Base-by-base conservation (phyloP, 805 yeast genomes). In the Wickerhamiella vanderwaltii region DNA sequence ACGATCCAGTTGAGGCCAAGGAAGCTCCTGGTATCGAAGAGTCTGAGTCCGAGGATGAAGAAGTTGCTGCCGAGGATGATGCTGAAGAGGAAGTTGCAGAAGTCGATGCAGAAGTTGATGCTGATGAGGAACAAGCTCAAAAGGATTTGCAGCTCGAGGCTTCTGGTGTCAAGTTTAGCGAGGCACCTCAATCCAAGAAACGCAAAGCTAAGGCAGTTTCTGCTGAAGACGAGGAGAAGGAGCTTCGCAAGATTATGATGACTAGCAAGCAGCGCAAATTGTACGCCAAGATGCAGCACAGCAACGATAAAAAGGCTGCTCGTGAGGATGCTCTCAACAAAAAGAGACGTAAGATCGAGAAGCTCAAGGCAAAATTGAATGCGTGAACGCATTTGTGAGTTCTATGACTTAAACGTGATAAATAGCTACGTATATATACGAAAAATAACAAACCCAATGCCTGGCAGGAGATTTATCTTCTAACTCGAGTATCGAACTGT, bases 181-280 rank as follows among this genome's bases (percentile, higher is more conserved):
- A 80, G 39, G 52, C 52, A 3, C 49, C 53, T 13, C 56, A 52
- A 51, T 48, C 59, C 37, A 52, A 57, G 52, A 62, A 62, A 58
- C 43, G 44, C 35, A 30, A 47, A 40, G 33, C 46, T 34, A 36
- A 43, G 35, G 43, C 65, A 55, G 72, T 68, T 46, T 9, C 33
- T 9, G 80, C 75, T 48, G 75, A 65, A 33, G 58, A 58, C 22
- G 87, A 80, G 66, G 96, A 86, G 61, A 83, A 84, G 66, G 91
- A 87, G 51, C 74, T 88, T 67, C 83, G 83, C 69, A 77, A 77
- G 78, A 84, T 86, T 57, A 88, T 91, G 98, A 88, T 91, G 98
- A 73, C 88, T 53, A 86, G 86, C 68, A 91, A 88, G 64, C 94
- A 88, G 67, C 82, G 86, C 70, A 84, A 83, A 62, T 69, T 87